Evolutionary conservation across 495 filamentous ascomycete genomes (phyloP), one percentile per base, ranked within the genome.

Genomic region (Daldinia grandis): DNA sequence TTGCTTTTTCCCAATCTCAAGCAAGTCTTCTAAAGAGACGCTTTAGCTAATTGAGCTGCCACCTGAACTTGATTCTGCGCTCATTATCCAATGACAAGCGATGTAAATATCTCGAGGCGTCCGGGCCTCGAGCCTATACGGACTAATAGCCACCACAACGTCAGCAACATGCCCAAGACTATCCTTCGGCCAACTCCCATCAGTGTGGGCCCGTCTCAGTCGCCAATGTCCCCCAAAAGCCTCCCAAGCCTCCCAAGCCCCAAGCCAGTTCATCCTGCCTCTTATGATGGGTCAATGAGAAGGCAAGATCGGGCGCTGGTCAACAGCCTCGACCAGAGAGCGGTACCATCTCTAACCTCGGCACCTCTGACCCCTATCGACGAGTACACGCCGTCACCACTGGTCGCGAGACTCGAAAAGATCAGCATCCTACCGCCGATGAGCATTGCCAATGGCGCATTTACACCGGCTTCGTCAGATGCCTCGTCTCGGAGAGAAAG

Each of bases 281-380:
- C 74, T 14, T 78, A 78, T 35, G 81, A 83, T 66, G 65, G 69
- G 3, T 59, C 69, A 1, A 80, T 80, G 78, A 74, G 76, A 44
- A 76, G 70, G 49, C 81, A 80, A 44, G 80, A 81, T 62, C 70
- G 74, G 44, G 78, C 79, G n/a, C 64, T 83, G 68, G 64, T 82
- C 15, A 76, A 81, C 37, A 78, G 78, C 37, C 63, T 82, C 5
- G 81, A 80, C 24, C 78, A 74, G 37, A 76, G 74, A 53, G 63
- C 63, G n/a, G 72, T 65, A 10, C 62, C 54, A 31, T 27, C 62
- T 3, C 49, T 72, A 9, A 76, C 49, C 51, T 64, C 71, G 31
- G 72, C 38, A 14, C 40, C 68, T 21, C 49, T 72, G 1, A 51
- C 58, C 10, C 69, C 76, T 7, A 68, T 72, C 33, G 66, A 73